These are phyloP conservation scores for Luffa aegyptiaca DNA, from an alignment of 306 rosid genomes.

Conservation along the genomic window DNA sequence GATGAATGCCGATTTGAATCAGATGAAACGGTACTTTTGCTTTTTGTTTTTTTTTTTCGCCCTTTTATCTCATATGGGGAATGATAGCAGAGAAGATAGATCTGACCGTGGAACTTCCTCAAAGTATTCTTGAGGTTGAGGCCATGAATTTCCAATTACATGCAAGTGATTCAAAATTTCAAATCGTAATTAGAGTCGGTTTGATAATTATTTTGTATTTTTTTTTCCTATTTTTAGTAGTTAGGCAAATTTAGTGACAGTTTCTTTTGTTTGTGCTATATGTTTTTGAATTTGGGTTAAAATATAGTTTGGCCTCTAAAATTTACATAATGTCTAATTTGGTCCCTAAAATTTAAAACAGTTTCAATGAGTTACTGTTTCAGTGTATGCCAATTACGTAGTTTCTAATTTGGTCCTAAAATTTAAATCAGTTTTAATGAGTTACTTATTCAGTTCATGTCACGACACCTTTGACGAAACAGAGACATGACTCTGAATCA, in stretches of 20 bases:
- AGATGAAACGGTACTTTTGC: background rate
- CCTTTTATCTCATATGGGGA: background rate
- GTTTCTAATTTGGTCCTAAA: too few relatives aligned
- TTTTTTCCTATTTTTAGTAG: background rate
- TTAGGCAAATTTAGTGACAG: background rate
- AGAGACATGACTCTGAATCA: background rate
- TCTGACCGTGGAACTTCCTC: background rate
- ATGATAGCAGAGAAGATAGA: background rate
- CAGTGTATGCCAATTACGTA: background rate
- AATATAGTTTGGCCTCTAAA: background rate
- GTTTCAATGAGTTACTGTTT: background rate
- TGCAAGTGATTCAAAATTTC: background rate
- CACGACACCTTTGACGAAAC: background rate
- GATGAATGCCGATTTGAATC: background rate
- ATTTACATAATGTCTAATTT: too few relatives aligned
- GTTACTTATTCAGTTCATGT: background rate
- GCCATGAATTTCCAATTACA: background rate
- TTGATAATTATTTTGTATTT: background rate
- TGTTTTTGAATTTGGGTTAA: background rate
- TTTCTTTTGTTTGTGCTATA: background rate
- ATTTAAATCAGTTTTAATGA: background rate
- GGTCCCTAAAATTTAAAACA: too few relatives aligned
- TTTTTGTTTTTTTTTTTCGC: background rate
- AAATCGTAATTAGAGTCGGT: background rate
- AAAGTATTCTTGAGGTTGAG: background rate